Conservation (phyloP, 306 rosid species). For the Abrus precatorius region DNA sequence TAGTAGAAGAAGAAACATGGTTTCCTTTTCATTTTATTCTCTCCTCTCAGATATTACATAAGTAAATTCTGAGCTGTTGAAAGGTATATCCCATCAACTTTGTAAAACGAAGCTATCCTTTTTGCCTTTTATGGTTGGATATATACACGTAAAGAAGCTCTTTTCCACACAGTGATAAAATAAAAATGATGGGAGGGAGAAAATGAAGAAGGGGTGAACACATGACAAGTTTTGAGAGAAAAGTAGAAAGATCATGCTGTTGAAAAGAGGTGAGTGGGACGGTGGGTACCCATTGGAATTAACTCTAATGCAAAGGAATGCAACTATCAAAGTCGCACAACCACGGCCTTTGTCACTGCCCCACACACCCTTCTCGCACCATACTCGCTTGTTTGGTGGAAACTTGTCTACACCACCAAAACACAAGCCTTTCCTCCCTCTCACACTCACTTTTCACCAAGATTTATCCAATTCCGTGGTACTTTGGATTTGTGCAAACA, state of each 20-base stretch:
- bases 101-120: neutral
- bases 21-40: neutral
- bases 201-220: neutral
- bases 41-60: neutral
- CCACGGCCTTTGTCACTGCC: neutral
- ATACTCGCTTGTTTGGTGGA: conserved; percentile 64
- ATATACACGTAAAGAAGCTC: neutral
- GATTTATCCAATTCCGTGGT: conserved; percentile 45
- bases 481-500: conserved; percentile 27
- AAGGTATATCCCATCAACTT: neutral
- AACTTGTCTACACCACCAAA: conserved; percentile 46
- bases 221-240: neutral
- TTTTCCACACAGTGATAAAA: neutral
- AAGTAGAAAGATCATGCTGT: neutral
- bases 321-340: conserved; percentile 54
- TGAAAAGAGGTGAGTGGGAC: neutral
- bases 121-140: conserved; percentile 27
- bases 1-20: neutral
- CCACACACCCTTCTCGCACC: conserved; percentile 43
- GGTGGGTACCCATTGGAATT: conserved; percentile 1
- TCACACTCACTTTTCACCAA: conserved; percentile 42
- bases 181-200: neutral
- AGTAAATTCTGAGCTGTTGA: neutral
- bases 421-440: conserved; percentile 10
- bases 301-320: conserved; percentile 54